Base-by-base conservation (phyloP, 2,329 filamentous ascomycete species). In the Phialemoniopsis sp. region DNA sequence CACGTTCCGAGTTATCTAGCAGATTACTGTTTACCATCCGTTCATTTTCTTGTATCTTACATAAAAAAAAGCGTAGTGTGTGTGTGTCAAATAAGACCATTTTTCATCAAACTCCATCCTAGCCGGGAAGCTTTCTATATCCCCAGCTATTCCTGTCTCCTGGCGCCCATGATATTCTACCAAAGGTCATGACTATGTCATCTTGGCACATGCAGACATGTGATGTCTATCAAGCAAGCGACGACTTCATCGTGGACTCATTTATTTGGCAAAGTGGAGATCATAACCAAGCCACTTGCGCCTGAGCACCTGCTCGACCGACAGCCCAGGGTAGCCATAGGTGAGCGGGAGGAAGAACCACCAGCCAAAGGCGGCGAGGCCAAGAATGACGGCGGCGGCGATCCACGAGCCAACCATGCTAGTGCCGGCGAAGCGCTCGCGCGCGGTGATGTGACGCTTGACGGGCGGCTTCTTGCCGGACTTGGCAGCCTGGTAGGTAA, bases 231-330 rank as follows among this genome's bases (percentile, higher is more conserved):
- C 21, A 10, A 26, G 21, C 21, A 26, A 26, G 21, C 21, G 10
- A 10, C 21, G 21, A 26, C 21, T 26, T n/a, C n/a, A 26, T 26
- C 21, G 6, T 26, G 6, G 32, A 32, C 21, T 16, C 17, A 16
- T 37, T 69, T 85, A 98, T 79, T 98, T 98, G 43, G 93, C 93
- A 71, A 98, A 98, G 70, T 98, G 93, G 59, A 98, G 75, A 62
- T 98, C 93, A 61, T 97, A 98, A 48, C 87, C 87, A 49, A 98
- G 74, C 91, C 91, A 97, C 73, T 96, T 96, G 63, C 93, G 82
- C 46, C 83, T 77, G 46, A 85, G 67, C 21, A 98, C 86, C 59
- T 89, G 73, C 12, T 83, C 79, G 14, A 95, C 84, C 40, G 73
- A 79, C 55, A 98, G 74, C 28, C 91, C 91, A 5, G 93, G 93